These are phyloP conservation scores for Eudorina sp. DNA, from an alignment of 139 green algal species.

Conservation along the genomic window DNA sequence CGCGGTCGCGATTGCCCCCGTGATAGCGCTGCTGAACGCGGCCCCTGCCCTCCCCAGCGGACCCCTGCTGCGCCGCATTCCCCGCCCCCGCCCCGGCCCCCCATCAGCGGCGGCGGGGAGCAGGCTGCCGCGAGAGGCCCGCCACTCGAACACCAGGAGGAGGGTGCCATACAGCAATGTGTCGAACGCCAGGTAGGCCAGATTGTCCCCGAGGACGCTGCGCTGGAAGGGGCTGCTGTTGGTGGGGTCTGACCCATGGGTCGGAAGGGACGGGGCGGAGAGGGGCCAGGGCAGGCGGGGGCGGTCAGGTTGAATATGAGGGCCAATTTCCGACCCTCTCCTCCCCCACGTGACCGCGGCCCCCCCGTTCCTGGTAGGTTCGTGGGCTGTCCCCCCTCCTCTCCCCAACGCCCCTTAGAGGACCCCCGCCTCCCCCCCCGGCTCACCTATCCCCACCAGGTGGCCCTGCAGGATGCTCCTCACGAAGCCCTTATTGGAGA, in stretches of 20 bases:
- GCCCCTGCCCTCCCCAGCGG: background rate
- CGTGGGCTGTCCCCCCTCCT: too few relatives aligned
- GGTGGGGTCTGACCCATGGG: constrained; percentile 30
- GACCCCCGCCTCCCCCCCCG: background rate
- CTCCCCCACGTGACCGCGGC: too few relatives aligned
- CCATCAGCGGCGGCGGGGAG: too few relatives aligned
- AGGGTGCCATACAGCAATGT: background rate
- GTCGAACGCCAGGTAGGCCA: constrained; percentile 1
- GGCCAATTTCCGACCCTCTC: too few relatives aligned
- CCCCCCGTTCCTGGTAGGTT: too few relatives aligned
- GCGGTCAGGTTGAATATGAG: too few relatives aligned
- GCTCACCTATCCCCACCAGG: constrained; percentile 36
- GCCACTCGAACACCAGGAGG: constrained; percentile 11
- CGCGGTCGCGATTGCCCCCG: background rate
- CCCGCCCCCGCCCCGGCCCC: too few relatives aligned
- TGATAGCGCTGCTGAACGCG: background rate
- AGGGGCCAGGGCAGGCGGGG: background rate
- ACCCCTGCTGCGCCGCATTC: background rate
- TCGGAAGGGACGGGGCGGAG: background rate
- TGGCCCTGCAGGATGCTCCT: background rate
- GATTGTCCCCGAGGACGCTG: constrained; percentile 12
- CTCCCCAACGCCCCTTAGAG: background rate
- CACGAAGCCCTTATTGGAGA: background rate
- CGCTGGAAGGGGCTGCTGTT: constrained; percentile 39
- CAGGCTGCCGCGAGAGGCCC: background rate